phyloP scores from a whole-genome alignment of 2,329 filamentous ascomycete species.

The Hirsutella rhossiliensis region DNA sequence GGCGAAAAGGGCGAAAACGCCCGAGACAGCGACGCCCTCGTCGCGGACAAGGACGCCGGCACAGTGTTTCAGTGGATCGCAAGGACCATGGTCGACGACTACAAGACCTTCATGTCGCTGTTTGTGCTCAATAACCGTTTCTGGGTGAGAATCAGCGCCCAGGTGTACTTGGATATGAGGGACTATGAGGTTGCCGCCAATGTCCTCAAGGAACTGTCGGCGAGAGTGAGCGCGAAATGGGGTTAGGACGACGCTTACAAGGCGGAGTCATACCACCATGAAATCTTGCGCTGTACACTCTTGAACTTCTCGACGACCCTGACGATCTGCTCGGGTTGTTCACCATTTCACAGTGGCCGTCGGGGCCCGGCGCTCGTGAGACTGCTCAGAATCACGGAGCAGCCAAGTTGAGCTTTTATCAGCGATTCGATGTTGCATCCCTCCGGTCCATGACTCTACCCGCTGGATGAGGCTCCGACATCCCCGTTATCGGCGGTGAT shows the following conservation, averaged over 20 bases:
- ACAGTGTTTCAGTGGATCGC: constrained; percentile 46
- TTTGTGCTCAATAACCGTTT: constrained; percentile 47
- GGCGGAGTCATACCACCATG: not conserved
- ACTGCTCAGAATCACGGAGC: no score
- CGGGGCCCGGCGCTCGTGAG: no score
- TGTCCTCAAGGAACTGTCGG: constrained; percentile 38
- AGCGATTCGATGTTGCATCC: no score
- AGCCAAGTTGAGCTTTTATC: no score
- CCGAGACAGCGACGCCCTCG: constrained; percentile 14
- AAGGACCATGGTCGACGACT: constrained; percentile 39
- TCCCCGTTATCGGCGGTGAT: no score
- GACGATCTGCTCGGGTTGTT: no score
- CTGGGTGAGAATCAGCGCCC: constrained; percentile 66
- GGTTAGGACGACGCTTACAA: not conserved
- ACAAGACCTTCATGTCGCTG: constrained; percentile 59
- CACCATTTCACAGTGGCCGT: no score
- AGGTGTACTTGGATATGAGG: constrained; percentile 68
- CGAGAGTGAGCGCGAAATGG: constrained; percentile 23
- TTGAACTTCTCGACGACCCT: no score
- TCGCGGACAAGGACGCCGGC: constrained; percentile 18
- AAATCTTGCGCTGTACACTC: not conserved
- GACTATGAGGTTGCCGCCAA: constrained; percentile 65
- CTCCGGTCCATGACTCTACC: no score
- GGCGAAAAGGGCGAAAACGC: constrained; percentile 11
- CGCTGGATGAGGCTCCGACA: no score